A percentile compares a stretch with the other conserved stretches of the same genome.
These are phyloP conservation scores for Chaetoscypha palmicola DNA, from an alignment of 2,329 filamentous ascomycete species.

Conservation along the genomic window DNA sequence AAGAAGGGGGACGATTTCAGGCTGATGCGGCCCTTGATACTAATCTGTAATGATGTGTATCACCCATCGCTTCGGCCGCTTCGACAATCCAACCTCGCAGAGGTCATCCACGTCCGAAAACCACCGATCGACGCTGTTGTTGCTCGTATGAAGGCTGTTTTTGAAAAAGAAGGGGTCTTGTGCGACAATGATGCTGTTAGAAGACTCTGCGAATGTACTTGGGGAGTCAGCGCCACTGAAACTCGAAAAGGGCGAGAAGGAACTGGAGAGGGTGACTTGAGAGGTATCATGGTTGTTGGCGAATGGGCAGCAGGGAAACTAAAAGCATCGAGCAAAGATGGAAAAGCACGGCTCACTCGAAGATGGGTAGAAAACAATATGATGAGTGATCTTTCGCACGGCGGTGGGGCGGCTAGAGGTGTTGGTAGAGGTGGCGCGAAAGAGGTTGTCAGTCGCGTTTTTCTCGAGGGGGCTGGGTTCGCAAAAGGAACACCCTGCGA, in stretches of 20 bases:
- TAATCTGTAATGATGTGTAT: conserved; percentile 97
- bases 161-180: conserved; percentile 80
- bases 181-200: conserved; percentile 86
- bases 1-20: conserved; percentile 82
- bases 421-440: conserved; percentile 64
- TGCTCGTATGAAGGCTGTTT: conserved; percentile 71
- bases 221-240: conserved; percentile 71
- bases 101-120: conserved; percentile 87
- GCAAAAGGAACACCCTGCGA: conserved; percentile 29
- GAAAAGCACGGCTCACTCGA: conserved; percentile 51
- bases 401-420: conserved; percentile 64
- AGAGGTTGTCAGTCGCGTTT: conserved; percentile 72
- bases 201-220: conserved; percentile 74
- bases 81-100: conserved; percentile 76
- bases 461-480: conserved; percentile 72
- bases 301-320: conserved; percentile 79
- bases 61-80: conserved; percentile 81
- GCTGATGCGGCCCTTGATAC: conserved; percentile 77
- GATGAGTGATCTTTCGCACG: conserved; percentile 59
- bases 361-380: conserved; percentile 72
- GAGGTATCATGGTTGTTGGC: conserved; percentile 77
- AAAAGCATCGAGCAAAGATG: conserved; percentile 39
- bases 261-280: conserved; percentile 65
- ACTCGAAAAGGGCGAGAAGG: conserved; percentile 60
- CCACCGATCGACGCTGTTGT: conserved; percentile 83